These are phyloP conservation scores for Linnemannia zychae DNA, from an alignment of 192 early-diverging fungal genomes.

Conservation along the genomic window DNA sequence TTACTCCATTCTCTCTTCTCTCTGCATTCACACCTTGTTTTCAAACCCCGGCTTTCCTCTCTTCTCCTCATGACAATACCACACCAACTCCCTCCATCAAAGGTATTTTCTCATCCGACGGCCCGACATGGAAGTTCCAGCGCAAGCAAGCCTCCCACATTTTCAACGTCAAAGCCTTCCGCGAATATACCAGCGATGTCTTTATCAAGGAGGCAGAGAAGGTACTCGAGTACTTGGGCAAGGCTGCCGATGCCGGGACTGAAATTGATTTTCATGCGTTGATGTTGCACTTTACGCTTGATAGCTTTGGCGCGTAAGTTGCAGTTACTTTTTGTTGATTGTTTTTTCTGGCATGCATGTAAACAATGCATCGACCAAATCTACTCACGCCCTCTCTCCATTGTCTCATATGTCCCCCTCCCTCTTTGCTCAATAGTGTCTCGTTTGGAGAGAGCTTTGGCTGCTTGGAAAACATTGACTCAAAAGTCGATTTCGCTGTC, in stretches of 20 bases:
- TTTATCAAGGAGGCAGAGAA: slow-evolving; percentile 20
- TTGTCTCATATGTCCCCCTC: background rate
- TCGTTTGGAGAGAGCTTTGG: slow-evolving; percentile 50
- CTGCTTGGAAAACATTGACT: slow-evolving; percentile 29
- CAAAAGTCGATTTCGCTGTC: slow-evolving; percentile 56
- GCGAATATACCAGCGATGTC: slow-evolving; percentile 24
- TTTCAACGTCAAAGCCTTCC: slow-evolving; percentile 28
- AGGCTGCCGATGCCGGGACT: slow-evolving; percentile 20
- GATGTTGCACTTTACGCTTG: slow-evolving; percentile 54
- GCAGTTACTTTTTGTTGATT: background rate
- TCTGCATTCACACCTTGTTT: background rate
- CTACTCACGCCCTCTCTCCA: background rate
- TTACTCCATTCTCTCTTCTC: background rate
- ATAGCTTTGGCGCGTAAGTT: slow-evolving; percentile 31
- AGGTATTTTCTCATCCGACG: slow-evolving; percentile 20
- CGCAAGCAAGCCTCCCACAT: slow-evolving; percentile 20
- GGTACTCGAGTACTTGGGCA: slow-evolving; percentile 16
- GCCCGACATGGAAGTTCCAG: slow-evolving; percentile 20
- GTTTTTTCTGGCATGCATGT: background rate
- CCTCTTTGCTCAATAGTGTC: background rate
- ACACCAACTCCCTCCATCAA: background rate
- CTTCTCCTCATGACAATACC: background rate
- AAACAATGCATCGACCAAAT: background rate
- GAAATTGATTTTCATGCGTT: slow-evolving; percentile 56
- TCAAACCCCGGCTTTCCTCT: background rate